A percentile compares a stretch with the other conserved stretches of the same genome.
phyloP scores from a whole-genome alignment of 2,329 filamentous ascomycete species.

The Xylaria sp. region DNA sequence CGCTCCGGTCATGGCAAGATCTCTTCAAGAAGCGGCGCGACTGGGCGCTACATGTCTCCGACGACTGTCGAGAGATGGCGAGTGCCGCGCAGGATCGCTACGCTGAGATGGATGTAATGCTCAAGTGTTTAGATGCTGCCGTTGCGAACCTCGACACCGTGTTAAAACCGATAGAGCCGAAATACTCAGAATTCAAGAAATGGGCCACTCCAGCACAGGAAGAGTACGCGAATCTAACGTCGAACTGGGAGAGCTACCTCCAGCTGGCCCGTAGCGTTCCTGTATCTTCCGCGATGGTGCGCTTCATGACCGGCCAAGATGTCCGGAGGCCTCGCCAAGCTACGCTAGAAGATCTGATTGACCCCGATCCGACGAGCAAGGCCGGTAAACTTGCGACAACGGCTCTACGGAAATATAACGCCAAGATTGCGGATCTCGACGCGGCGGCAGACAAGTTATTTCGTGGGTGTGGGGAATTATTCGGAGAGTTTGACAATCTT shows the following conservation, averaged over 20 bases:
- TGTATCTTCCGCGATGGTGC: conserved; percentile 73
- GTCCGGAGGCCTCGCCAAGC: conserved; percentile 59
- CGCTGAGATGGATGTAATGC: conserved; percentile 78
- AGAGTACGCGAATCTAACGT: conserved; percentile 73
- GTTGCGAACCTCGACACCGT: conserved; percentile 85
- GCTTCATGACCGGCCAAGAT: conserved; percentile 69
- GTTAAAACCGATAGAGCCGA: conserved; percentile 76
- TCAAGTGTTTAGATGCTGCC: conserved; percentile 83
- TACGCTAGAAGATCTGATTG: conserved; percentile 80
- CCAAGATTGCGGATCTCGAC: conserved; percentile 70
- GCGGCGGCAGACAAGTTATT: conserved; percentile 69
- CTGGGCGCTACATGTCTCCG: conserved; percentile 80
- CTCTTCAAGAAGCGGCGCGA: conserved; percentile 82
- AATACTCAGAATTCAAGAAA: conserved; percentile 74
- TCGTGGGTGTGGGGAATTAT: conserved; percentile 68
- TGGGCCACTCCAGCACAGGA: conserved; percentile 76
- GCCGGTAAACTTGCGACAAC: conserved; percentile 73
- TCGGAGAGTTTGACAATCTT: conserved; percentile 71
- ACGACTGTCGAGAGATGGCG: conserved; percentile 75
- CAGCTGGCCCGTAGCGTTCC: conserved; percentile 71
- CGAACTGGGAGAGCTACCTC: conserved; percentile 76
- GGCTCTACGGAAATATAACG: conserved; percentile 68
- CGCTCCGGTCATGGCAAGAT: conserved; percentile 87
- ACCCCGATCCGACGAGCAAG: conserved; percentile 76
- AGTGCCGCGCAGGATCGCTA: conserved; percentile 72